Conservation (phyloP, 2,329 filamentous ascomycete species). For the Xylariaceae sp. region DNA sequence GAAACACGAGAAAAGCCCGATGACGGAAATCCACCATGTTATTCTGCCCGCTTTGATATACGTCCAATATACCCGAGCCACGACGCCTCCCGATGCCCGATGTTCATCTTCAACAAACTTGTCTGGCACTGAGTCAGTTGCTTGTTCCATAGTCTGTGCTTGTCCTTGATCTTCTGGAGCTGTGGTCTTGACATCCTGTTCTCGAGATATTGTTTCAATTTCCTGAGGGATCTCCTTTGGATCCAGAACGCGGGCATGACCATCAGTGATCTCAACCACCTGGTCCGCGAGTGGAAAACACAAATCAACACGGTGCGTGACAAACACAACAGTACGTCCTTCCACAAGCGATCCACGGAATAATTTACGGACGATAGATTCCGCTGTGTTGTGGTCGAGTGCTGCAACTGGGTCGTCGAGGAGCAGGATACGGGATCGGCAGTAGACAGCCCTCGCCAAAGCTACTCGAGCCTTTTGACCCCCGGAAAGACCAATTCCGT, state of each 20-base stretch:
- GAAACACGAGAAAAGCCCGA: conserved; percentile 64
- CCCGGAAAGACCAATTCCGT: conserved; percentile 64
- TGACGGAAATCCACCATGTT: conserved; percentile 69
- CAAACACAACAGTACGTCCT: conserved; percentile 72
- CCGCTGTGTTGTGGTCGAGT: conserved; percentile 64
- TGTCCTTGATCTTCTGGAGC: conserved; percentile 36
- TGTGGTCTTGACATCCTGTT: conserved; percentile 27
- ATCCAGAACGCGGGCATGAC: conserved; percentile 55
- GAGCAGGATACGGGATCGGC: conserved; percentile 57
- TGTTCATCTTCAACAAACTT: conserved; percentile 82
- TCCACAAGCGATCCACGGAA: conserved; percentile 63
- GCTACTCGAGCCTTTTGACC: conserved; percentile 66
- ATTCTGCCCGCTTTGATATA: conserved; percentile 83
- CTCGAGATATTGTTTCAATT: conserved; percentile 38
- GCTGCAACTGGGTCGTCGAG: conserved; percentile 67
- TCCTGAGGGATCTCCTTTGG: conserved; percentile 47
- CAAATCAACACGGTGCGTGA: conserved; percentile 79
- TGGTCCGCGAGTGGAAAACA: conserved; percentile 74
- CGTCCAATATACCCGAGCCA: conserved; percentile 76
- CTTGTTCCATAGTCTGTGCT: conserved; percentile 41
- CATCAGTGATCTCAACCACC: conserved; percentile 69
- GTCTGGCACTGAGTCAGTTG: conserved; percentile 60
- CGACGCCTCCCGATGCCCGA: conserved; percentile 73
- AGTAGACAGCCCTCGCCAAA: conserved; percentile 65
- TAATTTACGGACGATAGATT: conserved; percentile 62